Evolutionary conservation across 2,329 filamentous ascomycete genomes (phyloP).

Genomic region (Lasiodiplodia sp.): DNA sequence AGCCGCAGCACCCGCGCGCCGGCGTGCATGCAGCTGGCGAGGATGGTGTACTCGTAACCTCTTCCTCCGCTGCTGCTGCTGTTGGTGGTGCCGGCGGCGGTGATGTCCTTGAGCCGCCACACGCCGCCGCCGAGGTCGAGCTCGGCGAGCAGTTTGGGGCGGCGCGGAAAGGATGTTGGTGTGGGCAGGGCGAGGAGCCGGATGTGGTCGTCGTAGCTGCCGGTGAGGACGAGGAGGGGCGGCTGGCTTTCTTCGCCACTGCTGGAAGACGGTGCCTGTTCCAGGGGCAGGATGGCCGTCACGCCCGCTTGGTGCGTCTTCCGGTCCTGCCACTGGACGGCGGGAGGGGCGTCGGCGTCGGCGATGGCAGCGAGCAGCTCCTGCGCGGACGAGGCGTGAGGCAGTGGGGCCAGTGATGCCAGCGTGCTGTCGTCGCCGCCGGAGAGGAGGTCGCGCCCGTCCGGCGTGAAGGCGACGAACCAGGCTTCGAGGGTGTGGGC

Average conservation of each 20-base stretch:
- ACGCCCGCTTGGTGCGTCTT: conserved; percentile 81
- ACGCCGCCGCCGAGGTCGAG: conserved; percentile 78
- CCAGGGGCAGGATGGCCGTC: conserved; percentile 80
- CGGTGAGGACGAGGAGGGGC: conserved; percentile 72
- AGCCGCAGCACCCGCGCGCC: conserved; percentile 72
- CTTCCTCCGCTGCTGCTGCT: conserved; percentile 11
- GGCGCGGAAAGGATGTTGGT: conserved; percentile 37
- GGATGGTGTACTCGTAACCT: conserved; percentile 56
- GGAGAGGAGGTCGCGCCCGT: conserved; percentile 62
- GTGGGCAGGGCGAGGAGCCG: conserved; percentile 65
- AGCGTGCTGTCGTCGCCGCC: conserved; percentile 76
- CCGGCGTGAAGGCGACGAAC: conserved; percentile 67
- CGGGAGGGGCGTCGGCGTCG: not conserved
- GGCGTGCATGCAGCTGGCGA: conserved; percentile 94
- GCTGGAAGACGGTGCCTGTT: conserved; percentile 39
- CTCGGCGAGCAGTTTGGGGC: conserved; percentile 66
- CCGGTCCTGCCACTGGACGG: conserved; percentile 54
- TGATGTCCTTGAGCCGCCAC: conserved; percentile 78
- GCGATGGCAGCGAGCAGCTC: not conserved
- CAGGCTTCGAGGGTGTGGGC: conserved; percentile 73
- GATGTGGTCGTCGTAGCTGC: conserved; percentile 88
- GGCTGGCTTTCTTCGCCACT: not conserved
- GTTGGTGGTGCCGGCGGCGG: conserved; percentile 24
- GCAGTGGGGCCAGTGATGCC: conserved; percentile 41
- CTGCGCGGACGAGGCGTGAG: not conserved